Evolutionary conservation across 257 asterid species (phyloP).

Genomic region (Sherardia arvensis): DNA sequence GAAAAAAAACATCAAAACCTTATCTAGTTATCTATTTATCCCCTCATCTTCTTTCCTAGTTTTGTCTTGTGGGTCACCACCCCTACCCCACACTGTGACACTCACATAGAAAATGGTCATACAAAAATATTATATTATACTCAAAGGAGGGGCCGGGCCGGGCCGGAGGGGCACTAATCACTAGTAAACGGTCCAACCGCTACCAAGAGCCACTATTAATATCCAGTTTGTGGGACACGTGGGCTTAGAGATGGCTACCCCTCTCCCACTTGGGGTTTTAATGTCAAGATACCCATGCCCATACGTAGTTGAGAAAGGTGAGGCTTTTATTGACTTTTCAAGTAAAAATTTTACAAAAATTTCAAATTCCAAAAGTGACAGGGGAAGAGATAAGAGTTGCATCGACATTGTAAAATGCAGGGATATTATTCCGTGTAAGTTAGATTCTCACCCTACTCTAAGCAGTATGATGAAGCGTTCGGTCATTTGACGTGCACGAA

Average conservation of each 20-base stretch:
- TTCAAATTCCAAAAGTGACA: too few relatives aligned
- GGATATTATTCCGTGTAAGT: too few relatives aligned
- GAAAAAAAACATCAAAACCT: slow-evolving; percentile 6
- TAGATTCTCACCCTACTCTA: too few relatives aligned
- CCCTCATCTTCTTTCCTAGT: not conserved
- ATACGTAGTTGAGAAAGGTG: not conserved
- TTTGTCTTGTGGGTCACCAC: not conserved
- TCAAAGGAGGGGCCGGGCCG: not conserved
- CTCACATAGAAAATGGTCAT: not conserved
- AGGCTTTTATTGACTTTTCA: not conserved
- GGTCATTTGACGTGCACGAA: too few relatives aligned
- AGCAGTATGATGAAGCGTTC: too few relatives aligned
- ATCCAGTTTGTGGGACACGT: slow-evolving; percentile 12
- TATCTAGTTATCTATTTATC: slow-evolving; percentile 20
- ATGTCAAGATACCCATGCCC: slow-evolving; percentile 17
- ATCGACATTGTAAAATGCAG: too few relatives aligned
- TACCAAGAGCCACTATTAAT: not conserved
- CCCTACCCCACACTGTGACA: not conserved
- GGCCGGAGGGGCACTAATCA: not conserved
- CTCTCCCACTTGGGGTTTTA: slow-evolving; percentile 23
- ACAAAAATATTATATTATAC: too few relatives aligned
- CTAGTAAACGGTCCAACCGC: not conserved
- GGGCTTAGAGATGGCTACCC: slow-evolving; percentile 12
- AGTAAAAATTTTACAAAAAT: too few relatives aligned
- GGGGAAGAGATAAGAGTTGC: too few relatives aligned